phyloP scores from a whole-genome alignment of 1,284 basidiomycete species.

The Apiotrichum laibachii region DNA sequence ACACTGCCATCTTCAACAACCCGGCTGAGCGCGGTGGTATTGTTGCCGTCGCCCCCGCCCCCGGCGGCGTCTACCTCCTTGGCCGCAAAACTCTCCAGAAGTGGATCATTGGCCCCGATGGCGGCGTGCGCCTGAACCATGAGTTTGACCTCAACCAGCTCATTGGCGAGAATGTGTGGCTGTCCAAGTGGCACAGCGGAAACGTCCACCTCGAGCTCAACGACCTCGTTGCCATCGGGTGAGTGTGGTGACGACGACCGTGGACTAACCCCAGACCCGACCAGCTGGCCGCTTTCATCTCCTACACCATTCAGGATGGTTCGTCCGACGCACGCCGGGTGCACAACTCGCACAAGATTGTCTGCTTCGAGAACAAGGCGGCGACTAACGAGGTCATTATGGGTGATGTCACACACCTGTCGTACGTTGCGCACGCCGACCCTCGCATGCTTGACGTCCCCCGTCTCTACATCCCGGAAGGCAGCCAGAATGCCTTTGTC shows the following conservation, averaged over 20 bases:
- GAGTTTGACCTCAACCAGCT: constrained; percentile 40
- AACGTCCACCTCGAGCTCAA: constrained; percentile 36
- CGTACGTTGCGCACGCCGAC: constrained; percentile 46
- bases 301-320: constrained; percentile 31
- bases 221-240: constrained; percentile 37
- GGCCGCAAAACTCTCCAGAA: constrained; percentile 40
- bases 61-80: constrained; percentile 33
- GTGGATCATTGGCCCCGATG: constrained; percentile 38
- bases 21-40: constrained; percentile 35
- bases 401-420: constrained; percentile 31
- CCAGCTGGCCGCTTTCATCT: constrained; percentile 41
- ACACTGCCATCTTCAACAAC: constrained; percentile 30
- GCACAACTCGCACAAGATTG: constrained; percentile 35
- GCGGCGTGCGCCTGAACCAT: constrained; percentile 32
- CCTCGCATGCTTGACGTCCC: constrained; percentile 49
- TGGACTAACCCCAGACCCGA: constrained; percentile 14
- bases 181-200: constrained; percentile 25
- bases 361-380: constrained; percentile 30
- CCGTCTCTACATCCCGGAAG: constrained; percentile 37
- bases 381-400: constrained; percentile 29
- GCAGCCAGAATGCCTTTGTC: constrained; percentile 46
- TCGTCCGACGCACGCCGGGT: constrained; percentile 20
- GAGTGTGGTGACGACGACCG: not conserved
- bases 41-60: constrained; percentile 23
- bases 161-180: constrained; percentile 32